Conservation (phyloP, 768 basidiomycete genomes). For the Tricholoma furcatifolium region DNA sequence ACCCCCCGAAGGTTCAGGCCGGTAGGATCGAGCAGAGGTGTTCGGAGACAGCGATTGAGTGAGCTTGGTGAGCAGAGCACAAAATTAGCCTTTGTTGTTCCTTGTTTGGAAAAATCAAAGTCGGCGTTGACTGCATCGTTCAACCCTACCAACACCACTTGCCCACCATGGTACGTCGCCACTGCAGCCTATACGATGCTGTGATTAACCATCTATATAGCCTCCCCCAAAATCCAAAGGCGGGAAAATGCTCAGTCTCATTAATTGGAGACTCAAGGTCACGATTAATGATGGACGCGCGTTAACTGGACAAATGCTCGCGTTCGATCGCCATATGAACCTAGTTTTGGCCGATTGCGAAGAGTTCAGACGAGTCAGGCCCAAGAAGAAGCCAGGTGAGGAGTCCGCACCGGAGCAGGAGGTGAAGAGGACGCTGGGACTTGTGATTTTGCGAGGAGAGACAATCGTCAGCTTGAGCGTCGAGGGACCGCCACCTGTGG, state of each 20-base stretch:
- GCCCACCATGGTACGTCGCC: constrained; percentile 55
- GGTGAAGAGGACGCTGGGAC: constrained; percentile 94
- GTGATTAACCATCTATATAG: constrained; percentile 37
- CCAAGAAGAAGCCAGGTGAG: constrained; percentile 88
- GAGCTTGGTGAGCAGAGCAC: no score
- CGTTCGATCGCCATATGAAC: constrained; percentile 99
- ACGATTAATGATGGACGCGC: constrained; percentile 97
- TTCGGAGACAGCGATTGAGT: no score
- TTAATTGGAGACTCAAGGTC: constrained; percentile 97
- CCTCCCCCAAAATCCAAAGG: constrained; percentile 97
- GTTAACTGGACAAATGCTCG: constrained; percentile 97
- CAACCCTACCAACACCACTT: constrained; percentile 17
- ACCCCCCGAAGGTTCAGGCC: background rate
- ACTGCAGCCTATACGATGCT: background rate
- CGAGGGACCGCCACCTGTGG: constrained; percentile 91
- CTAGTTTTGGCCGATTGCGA: constrained; percentile 97
- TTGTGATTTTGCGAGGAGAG: constrained; percentile 95
- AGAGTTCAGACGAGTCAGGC: constrained; percentile 90
- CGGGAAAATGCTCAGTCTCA: constrained; percentile 95
- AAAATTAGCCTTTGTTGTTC: constrained; percentile 19
- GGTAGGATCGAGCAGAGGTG: no score
- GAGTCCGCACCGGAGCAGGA: constrained; percentile 82
- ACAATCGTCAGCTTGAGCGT: constrained; percentile 93
- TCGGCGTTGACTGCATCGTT: constrained; percentile 14
- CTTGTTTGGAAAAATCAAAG: constrained; percentile 23